These are phyloP conservation scores for Mycena sanguinolenta DNA, from an alignment of 768 basidiomycete species.

Conservation along the genomic window DNA sequence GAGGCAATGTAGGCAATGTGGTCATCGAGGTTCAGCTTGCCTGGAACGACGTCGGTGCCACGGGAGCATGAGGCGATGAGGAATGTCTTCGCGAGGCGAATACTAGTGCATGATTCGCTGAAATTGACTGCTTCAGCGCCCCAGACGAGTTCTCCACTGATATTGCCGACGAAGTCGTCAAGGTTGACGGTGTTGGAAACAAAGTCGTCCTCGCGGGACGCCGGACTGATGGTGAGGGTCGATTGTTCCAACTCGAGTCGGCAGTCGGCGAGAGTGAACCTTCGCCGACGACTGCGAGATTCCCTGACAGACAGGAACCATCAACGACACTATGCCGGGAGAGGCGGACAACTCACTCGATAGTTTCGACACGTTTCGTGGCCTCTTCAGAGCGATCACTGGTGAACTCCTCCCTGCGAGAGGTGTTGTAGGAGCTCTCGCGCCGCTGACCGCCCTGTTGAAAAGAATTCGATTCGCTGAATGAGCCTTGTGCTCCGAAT, in stretches of 20 bases:
- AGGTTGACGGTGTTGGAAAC: not conserved
- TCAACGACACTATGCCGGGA: not conserved
- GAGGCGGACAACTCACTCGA: not conserved
- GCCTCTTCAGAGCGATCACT: too few species aligned
- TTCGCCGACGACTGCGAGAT: not conserved
- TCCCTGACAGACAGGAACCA: not conserved
- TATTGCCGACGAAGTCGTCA: conserved; percentile 6
- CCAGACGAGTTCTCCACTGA: conserved; percentile 14
- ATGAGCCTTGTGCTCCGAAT: too few species aligned
- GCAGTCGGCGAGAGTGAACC: conserved; percentile 10
- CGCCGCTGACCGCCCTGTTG: too few species aligned
- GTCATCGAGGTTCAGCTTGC: not conserved
- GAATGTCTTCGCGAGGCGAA: not conserved
- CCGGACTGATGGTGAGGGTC: not conserved
- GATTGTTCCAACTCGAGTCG: not conserved
- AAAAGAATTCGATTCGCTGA: too few species aligned
- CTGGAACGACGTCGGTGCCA: not conserved
- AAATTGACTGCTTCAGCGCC: not conserved
- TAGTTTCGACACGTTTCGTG: not conserved
- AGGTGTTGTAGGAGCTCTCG: too few species aligned
- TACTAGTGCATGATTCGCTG: not conserved
- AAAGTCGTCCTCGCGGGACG: not conserved
- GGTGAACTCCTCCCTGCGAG: too few species aligned
- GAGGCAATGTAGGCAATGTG: not conserved
- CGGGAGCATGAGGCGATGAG: not conserved